These are phyloP conservation scores for Aspergillus pseudonomiae DNA, from an alignment of 2,329 filamentous ascomycete species.

Conservation along the genomic window DNA sequence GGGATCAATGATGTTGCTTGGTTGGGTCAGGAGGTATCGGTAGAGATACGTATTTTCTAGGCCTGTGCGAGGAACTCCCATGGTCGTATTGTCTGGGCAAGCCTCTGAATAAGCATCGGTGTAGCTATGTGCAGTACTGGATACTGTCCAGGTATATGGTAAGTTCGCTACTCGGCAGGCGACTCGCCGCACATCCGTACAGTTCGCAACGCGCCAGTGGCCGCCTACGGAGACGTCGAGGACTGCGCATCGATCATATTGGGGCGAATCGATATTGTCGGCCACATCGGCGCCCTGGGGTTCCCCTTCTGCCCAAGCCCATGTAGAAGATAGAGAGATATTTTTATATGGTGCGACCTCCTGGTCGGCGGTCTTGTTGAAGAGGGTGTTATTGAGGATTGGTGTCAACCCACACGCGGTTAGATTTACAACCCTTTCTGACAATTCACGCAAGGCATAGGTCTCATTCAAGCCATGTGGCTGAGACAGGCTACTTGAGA, in stretches of 20 bases:
- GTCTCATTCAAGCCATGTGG: constrained; percentile 30
- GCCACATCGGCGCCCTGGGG: constrained; percentile 52
- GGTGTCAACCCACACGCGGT: constrained; percentile 65
- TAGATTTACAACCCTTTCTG: constrained; percentile 40
- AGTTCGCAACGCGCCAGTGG: constrained; percentile 63
- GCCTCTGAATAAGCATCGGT: constrained; percentile 44
- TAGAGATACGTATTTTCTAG: constrained; percentile 66
- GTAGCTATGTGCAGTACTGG: constrained; percentile 47
- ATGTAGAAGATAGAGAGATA: constrained; percentile 56
- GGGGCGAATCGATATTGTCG: constrained; percentile 26
- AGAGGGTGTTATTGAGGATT: constrained; percentile 59
- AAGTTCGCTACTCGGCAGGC: constrained; percentile 58
- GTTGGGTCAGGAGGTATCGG: constrained; percentile 39
- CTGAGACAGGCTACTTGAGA: constrained; percentile 32
- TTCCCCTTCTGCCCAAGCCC: constrained; percentile 63
- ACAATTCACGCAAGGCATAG: constrained; percentile 34
- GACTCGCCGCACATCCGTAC: constrained; percentile 52
- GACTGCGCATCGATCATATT: constrained; percentile 58
- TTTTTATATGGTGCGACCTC: constrained; percentile 52
- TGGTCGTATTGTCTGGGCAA: constrained; percentile 55
- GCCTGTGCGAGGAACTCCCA: constrained; percentile 62
- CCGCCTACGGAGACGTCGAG: constrained; percentile 53
- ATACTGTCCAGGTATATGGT: constrained; percentile 64
- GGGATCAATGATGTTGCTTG: constrained; percentile 29
- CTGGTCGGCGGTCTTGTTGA: constrained; percentile 53